Base-by-base conservation (phyloP, 1,284 basidiomycete genomes). In the Lentinula novae-zelandiae region DNA sequence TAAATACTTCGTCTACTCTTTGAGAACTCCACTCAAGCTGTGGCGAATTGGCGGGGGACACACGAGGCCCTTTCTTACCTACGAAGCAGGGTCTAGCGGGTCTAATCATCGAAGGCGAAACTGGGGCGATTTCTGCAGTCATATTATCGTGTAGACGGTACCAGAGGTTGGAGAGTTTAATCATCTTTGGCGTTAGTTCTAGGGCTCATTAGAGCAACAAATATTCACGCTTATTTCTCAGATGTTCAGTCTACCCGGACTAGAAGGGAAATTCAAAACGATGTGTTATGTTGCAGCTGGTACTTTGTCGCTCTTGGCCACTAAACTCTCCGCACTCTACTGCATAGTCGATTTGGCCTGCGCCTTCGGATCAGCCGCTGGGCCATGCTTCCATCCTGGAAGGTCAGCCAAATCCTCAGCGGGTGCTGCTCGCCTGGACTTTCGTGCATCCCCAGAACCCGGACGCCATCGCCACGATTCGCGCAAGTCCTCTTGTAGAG, bases 21-120 rank as follows among this genome's bases (percentile, higher is more conserved):
- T 2, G 7, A n/a, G 5, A 27, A 22, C 10, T 9, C 9, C 34
- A 22, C 31, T 59, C 12, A 22, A 61, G 42, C 44, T 54, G 50
- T 53, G n/a, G 5, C 9, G 22, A n/a, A 22, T 33, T 66, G 86
- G 83, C 83, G 86, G 1, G 89, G 88, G 6, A 89, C 87, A 12
- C 88, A 90, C 69, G 88, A 90, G 64, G 74, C 82, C 7, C 77
- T 91, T 9, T 80, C 82, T 2, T 82, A 86, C 65, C 68, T 91
- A 63, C 69, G 83, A 22, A 84, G 79, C 82, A 1, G 89, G 89
- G 9, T 88, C 86, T 20, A 88, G 86, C 53, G 89, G 89, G 88
- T 0, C 87, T 89, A 0, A 83, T 91, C 58, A 77, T 91, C 2
- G 85, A 88, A 61, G 78, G 82, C 58, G 78, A 83, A 65, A 82